phyloP scores from a whole-genome alignment of 768 basidiomycete species.

The Lactifluus pinguis region DNA sequence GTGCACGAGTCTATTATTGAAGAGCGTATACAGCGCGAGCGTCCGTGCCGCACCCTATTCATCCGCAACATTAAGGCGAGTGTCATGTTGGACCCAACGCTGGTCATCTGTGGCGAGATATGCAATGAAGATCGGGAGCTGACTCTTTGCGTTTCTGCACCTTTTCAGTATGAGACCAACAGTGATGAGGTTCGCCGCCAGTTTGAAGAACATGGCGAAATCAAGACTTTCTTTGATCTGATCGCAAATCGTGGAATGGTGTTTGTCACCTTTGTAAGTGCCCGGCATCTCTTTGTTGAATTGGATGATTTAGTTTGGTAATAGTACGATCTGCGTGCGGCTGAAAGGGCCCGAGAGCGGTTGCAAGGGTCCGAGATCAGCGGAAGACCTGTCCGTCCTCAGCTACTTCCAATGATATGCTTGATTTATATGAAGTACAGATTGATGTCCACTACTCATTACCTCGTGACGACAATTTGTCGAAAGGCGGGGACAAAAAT shows the following conservation, averaged over 20 bases:
- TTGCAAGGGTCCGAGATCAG: slow-evolving; percentile 85
- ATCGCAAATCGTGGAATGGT: slow-evolving; percentile 96
- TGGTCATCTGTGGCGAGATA: neutral
- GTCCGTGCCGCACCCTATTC: slow-evolving; percentile 92
- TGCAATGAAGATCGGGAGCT: slow-evolving; percentile 3
- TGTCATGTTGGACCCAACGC: slow-evolving; percentile 20
- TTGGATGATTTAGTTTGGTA: neutral
- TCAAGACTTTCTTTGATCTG: slow-evolving; percentile 95
- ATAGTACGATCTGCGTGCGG: slow-evolving; percentile 88
- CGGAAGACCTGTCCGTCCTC: slow-evolving; percentile 72
- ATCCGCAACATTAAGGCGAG: slow-evolving; percentile 98
- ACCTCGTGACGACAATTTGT: slow-evolving; percentile 63
- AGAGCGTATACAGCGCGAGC: slow-evolving; percentile 87
- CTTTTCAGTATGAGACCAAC: slow-evolving; percentile 73
- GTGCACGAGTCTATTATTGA: slow-evolving; percentile 88
- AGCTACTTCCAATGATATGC: neutral
- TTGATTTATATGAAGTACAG: slow-evolving; percentile 33
- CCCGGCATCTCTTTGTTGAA: neutral
- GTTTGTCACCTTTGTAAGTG: slow-evolving; percentile 94
- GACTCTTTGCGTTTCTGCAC: slow-evolving; percentile 2
- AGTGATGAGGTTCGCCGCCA: slow-evolving; percentile 74
- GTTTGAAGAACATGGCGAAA: slow-evolving; percentile 91
- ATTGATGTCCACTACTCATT: slow-evolving; percentile 98
- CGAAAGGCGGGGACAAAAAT: slow-evolving; percentile 70
- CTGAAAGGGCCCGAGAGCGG: slow-evolving; percentile 84